Evolutionary conservation across 805 yeast species (phyloP), one percentile per base, ranked within the genome.

Genomic region (Lachancea kluyveri): DNA sequence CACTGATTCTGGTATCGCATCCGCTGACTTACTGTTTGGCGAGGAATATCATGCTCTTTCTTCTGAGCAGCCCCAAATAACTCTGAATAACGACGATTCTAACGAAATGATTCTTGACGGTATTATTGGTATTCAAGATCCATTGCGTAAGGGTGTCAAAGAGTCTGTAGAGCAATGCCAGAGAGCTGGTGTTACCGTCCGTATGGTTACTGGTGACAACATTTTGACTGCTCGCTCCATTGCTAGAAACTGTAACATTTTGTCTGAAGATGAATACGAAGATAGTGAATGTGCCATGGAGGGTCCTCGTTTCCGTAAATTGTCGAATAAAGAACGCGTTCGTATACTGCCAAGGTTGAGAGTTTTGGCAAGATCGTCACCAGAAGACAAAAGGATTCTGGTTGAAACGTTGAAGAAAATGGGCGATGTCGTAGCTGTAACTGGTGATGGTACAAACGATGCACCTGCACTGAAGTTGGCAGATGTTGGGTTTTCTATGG

Each of bases 361-460:
- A 47, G 96, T 92, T 2, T 63, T 92, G 46, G 98, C 97, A 1
- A 72, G 99, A 51, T 86, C 96, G 1, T 79, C 94, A 8, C 99
- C 99, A 3, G 95, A 90, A 44, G 99, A 92, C 61, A 92, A 92
- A 60, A 68, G 94, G 37, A 64, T 84, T 17, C 68, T 92, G 26
- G 98, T 94, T 21, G 83, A 80, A 41, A 77, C 87, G 8, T 66
- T 92, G 46, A 78, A 80, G 49, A 65, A 69, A 21, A 68, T 77
- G 52, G 94, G 94, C 15, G 96, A 92, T 52, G 94, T 90, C 21
- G 98, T 92, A 30, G 98, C 98, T 1, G 97, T 90, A 21, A 92
- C 99, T 22, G 99, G 98, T 54, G 99, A 92, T 58, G 99, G 99
- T 60, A 90, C 97, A 6, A 92, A 92, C 57, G 99, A 92, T 68